Evolutionary conservation across 306 rosid genomes (phyloP).

Genomic region (Dicorynia guianensis): DNA sequence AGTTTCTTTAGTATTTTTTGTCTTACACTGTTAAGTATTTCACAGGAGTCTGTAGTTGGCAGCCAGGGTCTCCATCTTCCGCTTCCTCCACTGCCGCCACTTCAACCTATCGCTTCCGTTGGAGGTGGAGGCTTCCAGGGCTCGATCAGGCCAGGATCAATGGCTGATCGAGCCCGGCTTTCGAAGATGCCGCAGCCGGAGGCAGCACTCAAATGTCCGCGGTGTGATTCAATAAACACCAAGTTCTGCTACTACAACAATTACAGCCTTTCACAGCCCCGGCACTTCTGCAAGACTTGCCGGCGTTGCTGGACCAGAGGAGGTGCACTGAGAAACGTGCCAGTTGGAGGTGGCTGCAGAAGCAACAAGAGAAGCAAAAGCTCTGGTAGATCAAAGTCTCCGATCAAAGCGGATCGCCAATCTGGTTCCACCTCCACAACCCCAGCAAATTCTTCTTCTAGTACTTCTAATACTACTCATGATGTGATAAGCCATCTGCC

Average conservation of each 20-base stretch:
- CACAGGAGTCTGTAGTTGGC: constrained; percentile 44
- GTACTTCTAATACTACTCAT: constrained; percentile 44
- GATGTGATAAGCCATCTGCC: constrained; percentile 58
- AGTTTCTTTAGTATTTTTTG: not conserved
- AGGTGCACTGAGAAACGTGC: constrained; percentile 84
- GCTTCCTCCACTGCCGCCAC: constrained; percentile 31
- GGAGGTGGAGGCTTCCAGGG: constrained; percentile 41
- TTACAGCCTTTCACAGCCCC: constrained; percentile 81
- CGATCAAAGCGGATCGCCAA: constrained; percentile 37
- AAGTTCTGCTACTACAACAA: constrained; percentile 94
- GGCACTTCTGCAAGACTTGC: constrained; percentile 91
- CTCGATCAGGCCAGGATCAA: constrained; percentile 67
- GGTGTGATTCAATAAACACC: constrained; percentile 87
- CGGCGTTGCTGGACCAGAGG: constrained; percentile 95
- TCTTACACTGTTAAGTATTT: not conserved
- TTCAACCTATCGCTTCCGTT: not conserved
- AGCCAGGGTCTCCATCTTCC: constrained; percentile 44
- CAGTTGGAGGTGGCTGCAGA: constrained; percentile 92
- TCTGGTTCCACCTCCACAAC: constrained; percentile 57
- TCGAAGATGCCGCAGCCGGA: constrained; percentile 75
- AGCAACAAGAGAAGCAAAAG: constrained; percentile 76
- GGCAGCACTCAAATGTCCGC: constrained; percentile 69
- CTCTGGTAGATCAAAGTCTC: constrained; percentile 57
- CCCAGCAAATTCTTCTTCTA: constrained; percentile 53
- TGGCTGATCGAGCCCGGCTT: constrained; percentile 75